Evolutionary conservation across 73 alveolate species (phyloP).

Genomic region (Paramecium primaurelia): DNA sequence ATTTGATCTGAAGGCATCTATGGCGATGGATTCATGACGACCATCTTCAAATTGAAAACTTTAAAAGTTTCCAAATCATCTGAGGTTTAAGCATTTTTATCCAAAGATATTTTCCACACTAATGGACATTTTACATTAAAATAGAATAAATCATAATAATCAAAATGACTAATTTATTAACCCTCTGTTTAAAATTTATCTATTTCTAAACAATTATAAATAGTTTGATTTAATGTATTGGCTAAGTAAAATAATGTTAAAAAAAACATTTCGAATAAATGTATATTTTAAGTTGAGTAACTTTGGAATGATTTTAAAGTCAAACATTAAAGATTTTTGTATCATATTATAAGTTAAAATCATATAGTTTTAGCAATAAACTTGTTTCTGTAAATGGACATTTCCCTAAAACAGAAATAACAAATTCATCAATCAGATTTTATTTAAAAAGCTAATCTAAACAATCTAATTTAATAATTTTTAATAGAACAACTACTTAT

Average conservation of each 20-base stretch:
- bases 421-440: slow-evolving; percentile 20
- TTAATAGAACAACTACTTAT: neutral
- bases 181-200: neutral
- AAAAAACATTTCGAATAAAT: neutral
- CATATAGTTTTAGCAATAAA: neutral
- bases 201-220: neutral
- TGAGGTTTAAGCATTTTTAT: neutral
- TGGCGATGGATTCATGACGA: slow-evolving; percentile 14
- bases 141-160: slow-evolving; percentile 10
- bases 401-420: neutral
- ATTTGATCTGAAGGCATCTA: neutral
- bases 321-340: neutral
- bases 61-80: neutral
- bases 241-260: neutral
- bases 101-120: neutral
- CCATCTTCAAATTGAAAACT: neutral
- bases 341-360: neutral
- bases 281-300: neutral
- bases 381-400: neutral
- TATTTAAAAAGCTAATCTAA: neutral
- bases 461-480: neutral
- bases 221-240: neutral
- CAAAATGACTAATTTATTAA: neutral
- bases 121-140: neutral
- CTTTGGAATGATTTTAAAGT: neutral